Evolutionary conservation across 495 filamentous ascomycete species (phyloP).

Genomic region (Aspergillus steynii): DNA sequence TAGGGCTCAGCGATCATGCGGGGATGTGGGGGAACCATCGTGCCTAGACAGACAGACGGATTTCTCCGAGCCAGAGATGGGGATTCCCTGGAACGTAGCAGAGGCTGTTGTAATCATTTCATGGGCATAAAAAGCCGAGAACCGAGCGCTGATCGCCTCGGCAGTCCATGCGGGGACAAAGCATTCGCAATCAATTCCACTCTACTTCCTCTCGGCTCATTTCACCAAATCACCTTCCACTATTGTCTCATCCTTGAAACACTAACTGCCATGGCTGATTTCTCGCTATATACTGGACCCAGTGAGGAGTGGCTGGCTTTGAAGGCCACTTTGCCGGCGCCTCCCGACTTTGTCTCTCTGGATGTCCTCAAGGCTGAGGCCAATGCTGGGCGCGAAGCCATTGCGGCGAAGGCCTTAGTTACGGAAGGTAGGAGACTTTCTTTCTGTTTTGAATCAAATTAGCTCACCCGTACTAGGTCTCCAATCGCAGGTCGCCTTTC

Average conservation of each 20-base stretch:
- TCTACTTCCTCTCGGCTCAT: too few relatives aligned
- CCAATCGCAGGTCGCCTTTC: conserved; percentile 23
- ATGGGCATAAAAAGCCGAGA: too few relatives aligned
- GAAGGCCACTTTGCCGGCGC: conserved; percentile 28
- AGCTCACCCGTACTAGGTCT: conserved; percentile 15
- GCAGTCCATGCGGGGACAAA: too few relatives aligned
- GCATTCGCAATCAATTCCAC: too few relatives aligned
- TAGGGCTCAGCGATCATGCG: too few relatives aligned
- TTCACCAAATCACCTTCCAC: not conserved
- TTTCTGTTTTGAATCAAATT: not conserved
- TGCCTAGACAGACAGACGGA: too few relatives aligned
- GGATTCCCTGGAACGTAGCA: too few relatives aligned
- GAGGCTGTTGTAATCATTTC: too few relatives aligned
- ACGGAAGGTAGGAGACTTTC: conserved; percentile 24
- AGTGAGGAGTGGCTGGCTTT: conserved; percentile 45
- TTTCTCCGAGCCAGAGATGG: too few relatives aligned
- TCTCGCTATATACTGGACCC: conserved; percentile 37
- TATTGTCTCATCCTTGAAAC: too few relatives aligned
- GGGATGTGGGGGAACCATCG: too few relatives aligned
- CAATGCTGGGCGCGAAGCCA: conserved; percentile 37
- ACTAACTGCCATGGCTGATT: conserved; percentile 38
- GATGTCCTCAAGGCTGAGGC: conserved; percentile 25
- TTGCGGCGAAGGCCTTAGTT: conserved; percentile 30
- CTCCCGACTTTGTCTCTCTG: conserved; percentile 19
- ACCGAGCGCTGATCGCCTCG: too few relatives aligned